Conservation (phyloP, 257 asterid species). For the Linaria vulgaris region DNA sequence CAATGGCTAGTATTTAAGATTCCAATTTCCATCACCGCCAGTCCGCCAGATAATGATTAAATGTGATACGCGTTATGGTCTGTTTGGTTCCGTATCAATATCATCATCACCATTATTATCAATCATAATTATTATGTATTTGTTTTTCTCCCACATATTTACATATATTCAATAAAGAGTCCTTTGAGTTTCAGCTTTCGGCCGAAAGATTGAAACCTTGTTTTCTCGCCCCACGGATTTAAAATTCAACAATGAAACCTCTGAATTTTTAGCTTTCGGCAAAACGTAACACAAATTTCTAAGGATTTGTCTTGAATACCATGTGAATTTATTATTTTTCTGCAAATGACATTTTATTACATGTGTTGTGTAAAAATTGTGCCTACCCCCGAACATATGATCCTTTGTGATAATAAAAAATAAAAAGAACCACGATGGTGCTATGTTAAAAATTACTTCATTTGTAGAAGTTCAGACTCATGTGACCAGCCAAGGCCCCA, state of each 20-base stretch:
- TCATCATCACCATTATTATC: not conserved
- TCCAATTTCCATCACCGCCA: conserved; percentile 7
- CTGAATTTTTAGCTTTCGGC: conserved; percentile 25
- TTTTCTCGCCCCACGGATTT: not conserved
- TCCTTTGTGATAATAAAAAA: no score
- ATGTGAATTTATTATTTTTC: no score
- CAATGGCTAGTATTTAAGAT: not conserved
- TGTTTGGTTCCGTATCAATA: conserved; percentile 7
- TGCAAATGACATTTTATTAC: no score
- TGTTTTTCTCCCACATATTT: not conserved
- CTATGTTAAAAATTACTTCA: no score
- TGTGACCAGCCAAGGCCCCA: no score
- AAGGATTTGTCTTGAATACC: not conserved
- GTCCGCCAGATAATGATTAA: conserved; percentile 1
- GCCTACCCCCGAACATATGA: no score
- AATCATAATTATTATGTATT: not conserved
- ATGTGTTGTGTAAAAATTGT: no score
- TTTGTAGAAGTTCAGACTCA: no score
- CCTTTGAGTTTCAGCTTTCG: conserved; percentile 23
- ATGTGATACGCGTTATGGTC: conserved; percentile 10
- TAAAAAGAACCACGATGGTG: no score
- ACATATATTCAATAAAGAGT: not conserved
- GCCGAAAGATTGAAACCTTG: not conserved
- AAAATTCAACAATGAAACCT: not conserved
- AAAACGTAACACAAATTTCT: not conserved